Conservation (phyloP, 1,284 basidiomycete species). For the Pseudomicrostroma phylloplanum region DNA sequence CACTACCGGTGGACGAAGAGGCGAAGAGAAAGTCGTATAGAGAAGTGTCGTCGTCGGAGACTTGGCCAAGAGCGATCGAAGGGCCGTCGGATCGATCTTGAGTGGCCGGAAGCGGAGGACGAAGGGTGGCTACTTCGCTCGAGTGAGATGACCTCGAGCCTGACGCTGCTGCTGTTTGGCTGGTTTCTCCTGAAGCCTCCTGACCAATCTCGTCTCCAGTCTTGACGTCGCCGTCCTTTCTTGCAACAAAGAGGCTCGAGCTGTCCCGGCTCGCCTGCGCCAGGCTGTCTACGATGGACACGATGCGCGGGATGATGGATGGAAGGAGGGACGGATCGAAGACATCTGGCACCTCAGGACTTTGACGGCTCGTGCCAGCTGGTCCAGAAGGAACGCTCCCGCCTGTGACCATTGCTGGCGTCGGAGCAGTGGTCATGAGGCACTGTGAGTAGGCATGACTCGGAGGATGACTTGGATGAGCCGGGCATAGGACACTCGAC, state of each 20-base stretch:
- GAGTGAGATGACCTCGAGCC: too few relatives aligned
- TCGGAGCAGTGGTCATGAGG: too few relatives aligned
- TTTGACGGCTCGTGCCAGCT: too few relatives aligned
- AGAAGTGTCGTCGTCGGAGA: conserved; percentile 2
- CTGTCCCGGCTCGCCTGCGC: too few relatives aligned
- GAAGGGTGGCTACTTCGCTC: too few relatives aligned
- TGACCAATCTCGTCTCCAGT: not conserved
- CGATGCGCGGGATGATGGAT: not conserved
- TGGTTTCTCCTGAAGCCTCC: not conserved
- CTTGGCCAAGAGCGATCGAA: not conserved
- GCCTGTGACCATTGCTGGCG: too few relatives aligned
- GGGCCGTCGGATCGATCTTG: not conserved
- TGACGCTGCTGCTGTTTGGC: not conserved
- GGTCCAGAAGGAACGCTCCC: too few relatives aligned
- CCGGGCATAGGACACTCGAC: too few relatives aligned
- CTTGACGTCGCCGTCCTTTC: not conserved
- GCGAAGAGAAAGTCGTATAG: conserved; percentile 7
- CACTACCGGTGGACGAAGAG: not conserved
- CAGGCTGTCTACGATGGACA: not conserved
- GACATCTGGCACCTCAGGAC: not conserved
- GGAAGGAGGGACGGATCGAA: not conserved
- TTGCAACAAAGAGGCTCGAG: not conserved
- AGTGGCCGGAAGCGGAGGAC: not conserved
- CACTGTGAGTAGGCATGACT: too few relatives aligned
- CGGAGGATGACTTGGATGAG: too few relatives aligned